Conservation (phyloP, 2,329 filamentous ascomycete species). For the Trichoderma lentiforme region DNA sequence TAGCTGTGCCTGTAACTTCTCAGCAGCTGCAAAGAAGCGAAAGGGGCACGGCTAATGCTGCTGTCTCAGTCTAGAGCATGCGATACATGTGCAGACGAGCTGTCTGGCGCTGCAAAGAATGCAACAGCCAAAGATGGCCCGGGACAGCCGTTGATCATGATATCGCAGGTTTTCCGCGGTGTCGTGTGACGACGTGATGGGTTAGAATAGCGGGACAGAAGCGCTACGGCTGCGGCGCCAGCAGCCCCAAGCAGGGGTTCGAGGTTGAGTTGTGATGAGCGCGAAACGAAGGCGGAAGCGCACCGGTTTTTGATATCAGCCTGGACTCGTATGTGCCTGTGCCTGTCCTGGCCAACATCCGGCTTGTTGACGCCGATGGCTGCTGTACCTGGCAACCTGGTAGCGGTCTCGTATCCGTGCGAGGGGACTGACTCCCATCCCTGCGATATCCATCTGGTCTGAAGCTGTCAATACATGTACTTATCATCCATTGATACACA, state of each 20-base stretch:
- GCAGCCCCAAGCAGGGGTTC: conserved; percentile 13
- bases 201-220: conserved; percentile 18
- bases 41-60: not conserved
- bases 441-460: not conserved
- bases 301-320: conserved; percentile 9
- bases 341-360: not conserved
- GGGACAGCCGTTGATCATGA: conserved; percentile 9
- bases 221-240: conserved; percentile 18
- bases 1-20: not conserved
- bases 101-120: not conserved
- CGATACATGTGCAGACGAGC: not conserved
- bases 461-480: not conserved
- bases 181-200: conserved; percentile 20
- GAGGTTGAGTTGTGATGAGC: conserved; percentile 14
- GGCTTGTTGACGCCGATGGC: not conserved
- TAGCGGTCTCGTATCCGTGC: conserved; percentile 9
- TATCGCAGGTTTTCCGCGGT: not conserved
- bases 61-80: not conserved
- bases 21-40: not conserved
- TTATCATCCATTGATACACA: not conserved
- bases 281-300: conserved; percentile 12
- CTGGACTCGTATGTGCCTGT: not conserved
- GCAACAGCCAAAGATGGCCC: not conserved
- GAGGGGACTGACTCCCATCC: not conserved
- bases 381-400: not conserved